phyloP scores from a whole-genome alignment of 768 basidiomycete species.

The Auricularia cornea region DNA sequence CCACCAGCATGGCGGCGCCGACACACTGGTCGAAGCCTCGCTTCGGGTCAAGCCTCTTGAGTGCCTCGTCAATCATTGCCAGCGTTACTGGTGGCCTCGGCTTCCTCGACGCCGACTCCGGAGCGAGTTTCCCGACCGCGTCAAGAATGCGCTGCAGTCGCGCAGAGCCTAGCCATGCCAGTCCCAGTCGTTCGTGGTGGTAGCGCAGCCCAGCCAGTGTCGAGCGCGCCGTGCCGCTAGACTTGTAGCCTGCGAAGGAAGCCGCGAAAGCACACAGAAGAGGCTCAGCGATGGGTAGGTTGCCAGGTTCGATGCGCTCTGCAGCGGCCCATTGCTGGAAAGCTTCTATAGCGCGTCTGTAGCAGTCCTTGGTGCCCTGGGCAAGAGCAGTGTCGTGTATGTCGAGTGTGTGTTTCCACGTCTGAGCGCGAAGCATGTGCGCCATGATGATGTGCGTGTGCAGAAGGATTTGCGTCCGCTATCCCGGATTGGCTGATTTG shows the following conservation, averaged over 20 bases:
- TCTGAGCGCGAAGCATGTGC: neutral
- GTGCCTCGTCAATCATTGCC: conserved; percentile 18
- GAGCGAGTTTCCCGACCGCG: neutral
- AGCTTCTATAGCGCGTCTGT: neutral
- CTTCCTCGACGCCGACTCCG: neutral
- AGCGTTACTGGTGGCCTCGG: conserved; percentile 27
- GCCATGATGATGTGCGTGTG: neutral
- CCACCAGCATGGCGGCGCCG: conserved; percentile 24
- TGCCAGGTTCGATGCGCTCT: neutral
- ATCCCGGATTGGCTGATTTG: neutral
- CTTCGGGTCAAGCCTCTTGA: conserved; percentile 17
- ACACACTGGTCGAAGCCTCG: conserved; percentile 33
- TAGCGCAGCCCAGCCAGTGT: neutral
- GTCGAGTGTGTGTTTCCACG: neutral
- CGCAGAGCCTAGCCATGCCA: neutral
- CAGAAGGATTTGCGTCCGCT: neutral
- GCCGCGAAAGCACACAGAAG: neutral
- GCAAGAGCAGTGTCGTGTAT: neutral
- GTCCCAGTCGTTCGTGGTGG: neutral
- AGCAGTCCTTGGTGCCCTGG: neutral
- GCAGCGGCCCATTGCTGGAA: neutral
- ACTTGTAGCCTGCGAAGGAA: neutral
- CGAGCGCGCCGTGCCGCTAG: neutral
- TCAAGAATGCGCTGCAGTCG: neutral
- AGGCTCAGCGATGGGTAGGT: neutral